Conservation (phyloP, 441 rosid genomes). For the Erodium chrysanthum region DNA sequence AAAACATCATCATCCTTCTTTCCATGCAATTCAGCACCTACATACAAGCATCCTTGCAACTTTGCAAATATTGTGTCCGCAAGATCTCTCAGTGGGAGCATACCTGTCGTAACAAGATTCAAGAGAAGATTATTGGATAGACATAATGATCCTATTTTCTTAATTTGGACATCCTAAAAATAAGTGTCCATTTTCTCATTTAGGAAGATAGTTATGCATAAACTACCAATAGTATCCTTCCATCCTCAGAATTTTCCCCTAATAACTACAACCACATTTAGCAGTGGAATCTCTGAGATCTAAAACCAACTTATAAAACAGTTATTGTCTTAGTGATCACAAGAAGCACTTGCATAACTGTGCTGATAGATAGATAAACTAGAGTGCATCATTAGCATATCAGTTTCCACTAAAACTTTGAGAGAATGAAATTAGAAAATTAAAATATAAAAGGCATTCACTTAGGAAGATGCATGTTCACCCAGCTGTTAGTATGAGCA, state of each 20-base stretch:
- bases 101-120: constrained; percentile 42
- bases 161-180: too few relatives aligned
- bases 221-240: too few relatives aligned
- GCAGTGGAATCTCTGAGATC: not conserved
- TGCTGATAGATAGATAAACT: not conserved
- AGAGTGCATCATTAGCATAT: not conserved
- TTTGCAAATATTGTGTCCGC: constrained; percentile 51
- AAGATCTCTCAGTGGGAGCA: constrained; percentile 74
- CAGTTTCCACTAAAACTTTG: not conserved
- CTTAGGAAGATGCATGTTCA: not conserved
- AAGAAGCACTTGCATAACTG: not conserved
- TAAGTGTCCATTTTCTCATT: too few relatives aligned
- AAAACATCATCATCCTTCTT: constrained; percentile 37
- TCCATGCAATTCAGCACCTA: constrained; percentile 64
- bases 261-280: not conserved
- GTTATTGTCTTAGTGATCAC: not conserved
- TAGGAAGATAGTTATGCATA: too few relatives aligned
- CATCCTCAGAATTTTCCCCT: not conserved
- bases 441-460: not conserved
- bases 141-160: too few relatives aligned
- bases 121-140: constrained; percentile 6
- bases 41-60: constrained; percentile 45
- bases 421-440: not conserved
- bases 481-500: not conserved
- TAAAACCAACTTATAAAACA: not conserved